These are phyloP conservation scores for Sporothrix pseudoabietina DNA, from an alignment of 2,329 filamentous ascomycete genomes.

Conservation along the genomic window DNA sequence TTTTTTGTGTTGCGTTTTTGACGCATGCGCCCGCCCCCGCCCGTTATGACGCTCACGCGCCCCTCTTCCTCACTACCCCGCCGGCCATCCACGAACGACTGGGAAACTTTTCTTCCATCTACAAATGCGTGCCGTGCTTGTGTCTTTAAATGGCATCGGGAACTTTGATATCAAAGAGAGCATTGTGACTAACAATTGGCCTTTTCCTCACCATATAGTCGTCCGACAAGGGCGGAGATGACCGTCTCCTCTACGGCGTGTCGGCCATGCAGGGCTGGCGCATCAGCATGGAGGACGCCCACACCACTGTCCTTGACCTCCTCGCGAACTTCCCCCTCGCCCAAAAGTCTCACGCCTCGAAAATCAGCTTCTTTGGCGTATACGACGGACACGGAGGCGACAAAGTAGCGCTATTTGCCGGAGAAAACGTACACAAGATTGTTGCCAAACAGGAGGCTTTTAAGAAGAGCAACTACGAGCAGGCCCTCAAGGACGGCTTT, in stretches of 20 bases:
- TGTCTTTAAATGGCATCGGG: background rate
- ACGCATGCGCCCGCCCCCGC: constrained; percentile 17
- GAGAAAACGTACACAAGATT: constrained; percentile 91
- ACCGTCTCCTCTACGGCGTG: constrained; percentile 86
- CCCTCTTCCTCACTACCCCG: constrained; percentile 15
- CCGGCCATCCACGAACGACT: background rate
- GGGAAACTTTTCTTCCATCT: background rate
- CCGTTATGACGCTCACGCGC: constrained; percentile 23
- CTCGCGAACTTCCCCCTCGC: constrained; percentile 60
- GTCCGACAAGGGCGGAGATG: constrained; percentile 89
- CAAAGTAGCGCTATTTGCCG: constrained; percentile 91
- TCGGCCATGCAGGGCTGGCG: constrained; percentile 99
- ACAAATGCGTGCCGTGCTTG: constrained; percentile 4
- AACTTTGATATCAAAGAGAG: background rate
- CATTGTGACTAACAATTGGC: constrained; percentile 2
- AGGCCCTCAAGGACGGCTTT: constrained; percentile 96
- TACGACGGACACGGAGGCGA: constrained; percentile 98
- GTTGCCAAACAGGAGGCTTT: constrained; percentile 94
- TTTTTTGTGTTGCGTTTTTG: background rate
- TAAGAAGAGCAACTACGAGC: constrained; percentile 86
- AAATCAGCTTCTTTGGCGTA: constrained; percentile 94
- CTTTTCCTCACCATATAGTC: constrained; percentile 55
- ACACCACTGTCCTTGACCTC: constrained; percentile 86
- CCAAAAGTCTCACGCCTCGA: constrained; percentile 67
- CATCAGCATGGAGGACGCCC: constrained; percentile 99